Evolutionary conservation across 116 monocot genomes (phyloP), one percentile per base, ranked within the genome.

Genomic region (Trichopus zeylanicus): DNA sequence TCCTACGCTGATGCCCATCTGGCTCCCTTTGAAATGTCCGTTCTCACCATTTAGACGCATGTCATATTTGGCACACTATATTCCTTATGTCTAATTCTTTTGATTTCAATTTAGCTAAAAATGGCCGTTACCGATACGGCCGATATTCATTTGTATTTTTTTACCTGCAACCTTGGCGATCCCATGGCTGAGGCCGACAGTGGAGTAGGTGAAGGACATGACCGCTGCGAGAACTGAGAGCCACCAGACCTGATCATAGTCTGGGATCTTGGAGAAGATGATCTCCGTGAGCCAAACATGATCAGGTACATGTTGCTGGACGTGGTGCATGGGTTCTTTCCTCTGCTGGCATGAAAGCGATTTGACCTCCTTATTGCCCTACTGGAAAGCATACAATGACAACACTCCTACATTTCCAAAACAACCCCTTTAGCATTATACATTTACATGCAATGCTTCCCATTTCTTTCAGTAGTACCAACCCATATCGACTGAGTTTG

Each of bases 171-270:
- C 70, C 73, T 70, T 76, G 33, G 78, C 70, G 7, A 89, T 62
- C 34, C 89, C 85, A 13, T 89, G 71, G 55, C 70, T 55, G n/a
- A 93, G 79, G 11, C 89, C 93, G 13, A 93, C 75, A 47, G 75
- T 53, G n/a, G 93, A 88, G 69, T 88, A 93, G 34, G 80, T 82
- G 67, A 93, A 93, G 52, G 93, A 93, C 93, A 93, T 93, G 59
- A 89, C 59, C 0, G 93, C 93, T 15, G 93, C 93, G 4, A 93
- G 77, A 10, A 89, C 77, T 32, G 93, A 93, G 18, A 93, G 86
- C 93, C 85, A 89, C 70, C 66, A 89, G n/a, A 93, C 72, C 56
- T 93, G 77, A 65, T 93, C 82, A 46, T 89, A 93, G 26, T 93
- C 80, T 0, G 82, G 82, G 30, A 93, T 93, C 68, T 93, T 89